Conservation (phyloP, 768 basidiomycete species). For the Russula vinacea region DNA sequence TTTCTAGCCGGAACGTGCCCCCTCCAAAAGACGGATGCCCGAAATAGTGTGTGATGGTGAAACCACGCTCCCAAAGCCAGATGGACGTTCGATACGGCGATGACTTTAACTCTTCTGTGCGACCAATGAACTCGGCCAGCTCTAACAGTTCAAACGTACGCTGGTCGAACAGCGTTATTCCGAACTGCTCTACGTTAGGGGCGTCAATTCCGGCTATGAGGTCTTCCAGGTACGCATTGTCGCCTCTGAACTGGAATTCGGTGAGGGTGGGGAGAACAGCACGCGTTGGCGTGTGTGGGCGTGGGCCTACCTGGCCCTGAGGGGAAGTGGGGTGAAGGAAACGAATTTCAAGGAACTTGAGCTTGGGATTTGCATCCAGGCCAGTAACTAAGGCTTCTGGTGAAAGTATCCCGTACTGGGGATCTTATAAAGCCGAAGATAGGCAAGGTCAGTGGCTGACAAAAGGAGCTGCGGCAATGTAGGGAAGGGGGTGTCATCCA, state of each 20-base stretch:
- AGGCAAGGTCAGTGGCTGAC: conserved; percentile 15
- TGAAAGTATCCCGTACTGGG: conserved; percentile 13
- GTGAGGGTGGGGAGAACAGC: conserved; percentile 4
- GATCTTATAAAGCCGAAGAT: conserved; percentile 15
- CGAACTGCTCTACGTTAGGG: conserved; percentile 7
- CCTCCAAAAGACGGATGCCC: background rate
- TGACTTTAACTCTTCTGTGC: conserved; percentile 1
- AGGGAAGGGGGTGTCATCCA: conserved; percentile 18
- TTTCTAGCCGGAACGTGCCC: background rate
- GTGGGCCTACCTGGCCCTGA: background rate
- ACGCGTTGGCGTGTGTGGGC: background rate
- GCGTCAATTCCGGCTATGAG: conserved; percentile 17
- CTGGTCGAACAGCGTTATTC: conserved; percentile 9
- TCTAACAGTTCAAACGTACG: conserved; percentile 10
- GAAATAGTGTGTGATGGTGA: conserved; percentile 15
- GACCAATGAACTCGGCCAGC: conserved; percentile 12
- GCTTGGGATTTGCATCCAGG: conserved; percentile 4
- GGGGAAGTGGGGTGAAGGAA: background rate
- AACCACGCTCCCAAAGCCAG: conserved; percentile 10
- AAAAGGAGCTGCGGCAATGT: conserved; percentile 13
- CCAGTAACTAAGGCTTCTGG: conserved; percentile 17
- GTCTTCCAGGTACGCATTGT: conserved; percentile 15
- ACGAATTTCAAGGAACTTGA: conserved; percentile 5
- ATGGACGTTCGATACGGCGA: conserved; percentile 11
- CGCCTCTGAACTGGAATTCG: conserved; percentile 20